Conservation (phyloP, 2,329 filamentous ascomycete species). For the Raffaelea arxii region DNA sequence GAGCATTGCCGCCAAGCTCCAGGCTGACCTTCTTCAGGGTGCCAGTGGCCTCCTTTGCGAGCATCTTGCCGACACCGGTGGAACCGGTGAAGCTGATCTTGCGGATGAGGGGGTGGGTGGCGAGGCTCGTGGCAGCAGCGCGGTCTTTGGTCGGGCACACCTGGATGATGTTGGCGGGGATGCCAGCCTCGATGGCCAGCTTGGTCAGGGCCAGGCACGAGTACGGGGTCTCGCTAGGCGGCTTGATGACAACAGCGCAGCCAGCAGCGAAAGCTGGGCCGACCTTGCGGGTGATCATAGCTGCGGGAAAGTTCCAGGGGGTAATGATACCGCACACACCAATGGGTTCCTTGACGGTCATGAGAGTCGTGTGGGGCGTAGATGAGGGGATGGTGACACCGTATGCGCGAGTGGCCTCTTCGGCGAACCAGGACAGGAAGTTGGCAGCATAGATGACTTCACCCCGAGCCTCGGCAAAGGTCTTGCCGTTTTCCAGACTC, state of each 20-base stretch:
- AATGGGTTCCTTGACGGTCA: slow-evolving; percentile 56
- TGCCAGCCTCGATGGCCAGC: slow-evolving; percentile 54
- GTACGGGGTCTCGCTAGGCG: slow-evolving; percentile 61
- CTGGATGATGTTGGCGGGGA: slow-evolving; percentile 53
- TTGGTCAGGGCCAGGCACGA: slow-evolving; percentile 57
- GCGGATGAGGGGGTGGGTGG: slow-evolving; percentile 5
- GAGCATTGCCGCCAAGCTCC: slow-evolving; percentile 58
- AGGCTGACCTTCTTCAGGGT: slow-evolving; percentile 54
- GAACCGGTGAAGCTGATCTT: slow-evolving; percentile 61
- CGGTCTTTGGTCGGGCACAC: slow-evolving; percentile 10
- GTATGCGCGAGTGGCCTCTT: slow-evolving; percentile 46
- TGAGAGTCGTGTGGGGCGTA: slow-evolving; percentile 48
- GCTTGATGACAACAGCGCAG: slow-evolving; percentile 62
- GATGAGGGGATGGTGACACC: slow-evolving; percentile 53
- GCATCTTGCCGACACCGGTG: slow-evolving; percentile 47
- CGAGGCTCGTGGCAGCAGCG: slow-evolving; percentile 6
- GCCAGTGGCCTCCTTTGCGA: slow-evolving; percentile 47
- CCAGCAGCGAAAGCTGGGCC: slow-evolving; percentile 53
- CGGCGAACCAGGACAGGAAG: slow-evolving; percentile 55
- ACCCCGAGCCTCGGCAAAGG: slow-evolving; percentile 49
- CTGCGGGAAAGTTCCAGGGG: slow-evolving; percentile 53
- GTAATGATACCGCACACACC: slow-evolving; percentile 60
- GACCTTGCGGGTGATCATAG: slow-evolving; percentile 37
- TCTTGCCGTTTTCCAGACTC: slow-evolving; percentile 63
- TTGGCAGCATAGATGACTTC: slow-evolving; percentile 48